These are phyloP conservation scores for Omphalea diandra DNA, from an alignment of 441 rosid genomes.

Conservation along the genomic window DNA sequence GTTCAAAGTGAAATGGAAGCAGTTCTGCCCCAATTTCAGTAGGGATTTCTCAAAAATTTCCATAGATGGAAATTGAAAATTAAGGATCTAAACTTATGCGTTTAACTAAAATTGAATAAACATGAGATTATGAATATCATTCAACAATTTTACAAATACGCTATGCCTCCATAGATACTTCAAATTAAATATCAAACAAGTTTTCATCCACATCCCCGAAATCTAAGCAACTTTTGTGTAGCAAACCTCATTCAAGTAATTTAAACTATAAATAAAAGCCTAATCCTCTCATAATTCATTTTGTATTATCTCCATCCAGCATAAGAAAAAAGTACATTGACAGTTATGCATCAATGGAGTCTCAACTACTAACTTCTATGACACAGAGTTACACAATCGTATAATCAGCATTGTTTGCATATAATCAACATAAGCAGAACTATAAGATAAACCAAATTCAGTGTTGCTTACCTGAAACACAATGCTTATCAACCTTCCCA, in stretches of 20 bases:
- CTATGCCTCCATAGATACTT: background rate
- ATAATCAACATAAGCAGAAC: conserved; percentile 3
- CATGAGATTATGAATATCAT: background rate
- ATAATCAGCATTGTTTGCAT: no score
- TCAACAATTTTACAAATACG: background rate
- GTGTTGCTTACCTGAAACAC: conserved; percentile 45
- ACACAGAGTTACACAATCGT: background rate
- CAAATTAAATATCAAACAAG: background rate
- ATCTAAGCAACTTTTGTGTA: background rate
- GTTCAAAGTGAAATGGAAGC: background rate
- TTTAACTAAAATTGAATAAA: background rate
- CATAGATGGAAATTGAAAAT: background rate
- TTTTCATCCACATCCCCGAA: background rate
- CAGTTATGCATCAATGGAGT: no score
- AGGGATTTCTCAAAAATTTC: background rate
- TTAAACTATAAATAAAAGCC: background rate
- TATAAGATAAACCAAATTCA: background rate
- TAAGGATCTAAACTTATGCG: background rate
- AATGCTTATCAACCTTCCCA: conserved; percentile 42
- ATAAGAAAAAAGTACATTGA: background rate
- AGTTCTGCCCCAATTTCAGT: background rate
- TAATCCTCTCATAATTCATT: background rate
- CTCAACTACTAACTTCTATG: background rate
- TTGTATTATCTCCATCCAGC: background rate
- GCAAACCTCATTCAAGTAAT: background rate